These are phyloP conservation scores for Lentinula detonsa DNA, from an alignment of 768 basidiomycete genomes.

Conservation along the genomic window DNA sequence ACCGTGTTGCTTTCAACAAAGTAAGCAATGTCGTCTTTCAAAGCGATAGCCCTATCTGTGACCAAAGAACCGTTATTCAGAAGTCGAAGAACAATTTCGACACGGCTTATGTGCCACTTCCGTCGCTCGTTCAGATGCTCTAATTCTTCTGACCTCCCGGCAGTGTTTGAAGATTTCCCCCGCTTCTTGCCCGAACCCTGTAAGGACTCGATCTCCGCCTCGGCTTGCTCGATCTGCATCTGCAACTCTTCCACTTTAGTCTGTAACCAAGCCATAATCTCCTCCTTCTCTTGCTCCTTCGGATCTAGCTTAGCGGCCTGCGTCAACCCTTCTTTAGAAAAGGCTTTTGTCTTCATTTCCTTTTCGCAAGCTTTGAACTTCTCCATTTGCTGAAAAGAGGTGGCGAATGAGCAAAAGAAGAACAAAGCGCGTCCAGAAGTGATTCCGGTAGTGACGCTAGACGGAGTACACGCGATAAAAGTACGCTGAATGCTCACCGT, in stretches of 20 bases:
- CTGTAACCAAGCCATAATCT: constrained; percentile 83
- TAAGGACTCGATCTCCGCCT: constrained; percentile 89
- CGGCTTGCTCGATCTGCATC: constrained; percentile 88
- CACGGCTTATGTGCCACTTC: constrained; percentile 89
- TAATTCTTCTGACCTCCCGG: constrained; percentile 75
- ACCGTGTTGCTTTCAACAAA: constrained; percentile 96
- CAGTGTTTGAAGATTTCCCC: constrained; percentile 59
- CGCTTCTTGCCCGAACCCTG: constrained; percentile 83
- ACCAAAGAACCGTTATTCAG: constrained; percentile 89
- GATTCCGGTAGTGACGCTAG: constrained; percentile 15
- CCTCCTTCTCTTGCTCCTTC: constrained; percentile 93
- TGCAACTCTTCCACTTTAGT: constrained; percentile 86
- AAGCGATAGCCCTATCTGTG: constrained; percentile 69
- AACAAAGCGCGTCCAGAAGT: constrained; percentile 3
- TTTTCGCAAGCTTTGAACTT: constrained; percentile 99
- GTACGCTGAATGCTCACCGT: constrained; percentile 59
- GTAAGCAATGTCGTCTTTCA: constrained; percentile 94
- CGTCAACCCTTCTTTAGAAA: constrained; percentile 96
- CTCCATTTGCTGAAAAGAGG: constrained; percentile 89
- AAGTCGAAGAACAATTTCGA: constrained; percentile 90
- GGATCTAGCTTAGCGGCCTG: constrained; percentile 94
- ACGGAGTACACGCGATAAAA: constrained; percentile 13
- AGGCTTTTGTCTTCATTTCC: constrained; percentile 99
- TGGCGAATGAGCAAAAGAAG: background rate
- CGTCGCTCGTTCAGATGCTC: constrained; percentile 89